These are phyloP conservation scores for Physcomitrellopsis africana DNA, from an alignment of 225 moss, liverwort and hornwort species.

Conservation along the genomic window DNA sequence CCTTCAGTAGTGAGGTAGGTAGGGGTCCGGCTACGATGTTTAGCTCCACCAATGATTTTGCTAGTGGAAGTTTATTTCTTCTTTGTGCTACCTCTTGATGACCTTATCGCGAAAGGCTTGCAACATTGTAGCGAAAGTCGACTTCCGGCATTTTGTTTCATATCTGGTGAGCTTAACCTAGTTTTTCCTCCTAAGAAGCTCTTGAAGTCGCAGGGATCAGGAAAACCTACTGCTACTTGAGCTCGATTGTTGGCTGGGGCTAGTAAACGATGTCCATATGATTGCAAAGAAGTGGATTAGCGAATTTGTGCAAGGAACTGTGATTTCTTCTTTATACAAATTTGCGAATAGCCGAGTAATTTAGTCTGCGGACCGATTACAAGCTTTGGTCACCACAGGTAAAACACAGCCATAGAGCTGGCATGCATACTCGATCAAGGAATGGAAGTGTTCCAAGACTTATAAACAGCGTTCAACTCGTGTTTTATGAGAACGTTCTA, in stretches of 20 bases:
- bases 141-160: conserved; percentile 36
- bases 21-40: conserved; percentile 29
- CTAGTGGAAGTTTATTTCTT: conserved; percentile 25
- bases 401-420: not conserved
- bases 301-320: not conserved
- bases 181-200: not conserved
- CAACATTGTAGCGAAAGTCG: conserved; percentile 26
- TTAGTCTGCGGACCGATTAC: not conserved
- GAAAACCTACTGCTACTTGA: not conserved
- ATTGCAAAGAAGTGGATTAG: not conserved
- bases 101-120: conserved; percentile 30
- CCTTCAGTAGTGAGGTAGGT: conserved; percentile 51
- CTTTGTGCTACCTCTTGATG: conserved; percentile 24
- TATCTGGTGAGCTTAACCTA: conserved; percentile 22
- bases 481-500: conserved; percentile 36
- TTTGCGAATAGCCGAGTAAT: not conserved
- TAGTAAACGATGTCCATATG: not conserved
- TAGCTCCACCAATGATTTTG: not conserved
- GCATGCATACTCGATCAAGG: conserved; percentile 3
- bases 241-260: conserved; percentile 2
- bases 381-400: not conserved
- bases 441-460: not conserved
- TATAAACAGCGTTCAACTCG: conserved; percentile 37
- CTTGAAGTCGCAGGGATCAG: conserved; percentile 8
- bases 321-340: not conserved